These are phyloP conservation scores for Tetradesmus obliquus DNA, from an alignment of 139 green algal genomes.

Conservation along the genomic window DNA sequence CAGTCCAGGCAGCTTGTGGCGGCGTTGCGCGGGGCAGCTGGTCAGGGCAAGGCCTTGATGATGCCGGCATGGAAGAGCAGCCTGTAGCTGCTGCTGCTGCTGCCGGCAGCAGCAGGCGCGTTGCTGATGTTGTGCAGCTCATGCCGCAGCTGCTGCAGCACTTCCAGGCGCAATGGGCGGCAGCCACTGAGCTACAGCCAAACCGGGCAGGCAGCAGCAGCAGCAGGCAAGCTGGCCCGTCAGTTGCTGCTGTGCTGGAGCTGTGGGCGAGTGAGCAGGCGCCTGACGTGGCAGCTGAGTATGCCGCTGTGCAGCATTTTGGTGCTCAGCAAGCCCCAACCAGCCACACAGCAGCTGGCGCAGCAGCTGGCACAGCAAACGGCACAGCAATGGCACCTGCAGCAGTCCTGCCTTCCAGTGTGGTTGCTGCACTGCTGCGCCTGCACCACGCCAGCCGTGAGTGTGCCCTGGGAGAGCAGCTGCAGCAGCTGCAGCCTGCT, in stretches of 20 bases:
- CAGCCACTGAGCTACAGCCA: background rate
- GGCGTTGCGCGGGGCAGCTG: background rate
- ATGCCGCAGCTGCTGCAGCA: background rate
- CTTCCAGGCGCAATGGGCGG: background rate
- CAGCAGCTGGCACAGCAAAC: background rate
- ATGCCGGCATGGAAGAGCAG: background rate
- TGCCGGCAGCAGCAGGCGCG: background rate
- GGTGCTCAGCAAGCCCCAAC: background rate
- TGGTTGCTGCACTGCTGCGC: background rate
- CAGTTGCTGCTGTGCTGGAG: background rate
- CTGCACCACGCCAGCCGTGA: background rate
- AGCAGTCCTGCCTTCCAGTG: background rate
- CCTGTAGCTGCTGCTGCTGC: background rate
- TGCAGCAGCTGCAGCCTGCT: background rate
- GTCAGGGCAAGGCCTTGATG: background rate
- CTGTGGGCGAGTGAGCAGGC: background rate
- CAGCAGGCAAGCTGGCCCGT: background rate
- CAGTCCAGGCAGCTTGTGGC: background rate
- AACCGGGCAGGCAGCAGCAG: background rate
- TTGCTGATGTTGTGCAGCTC: background rate
- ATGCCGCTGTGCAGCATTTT: background rate
- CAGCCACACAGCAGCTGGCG: background rate
- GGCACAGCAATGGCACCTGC: too few relatives aligned
- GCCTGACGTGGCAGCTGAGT: background rate
- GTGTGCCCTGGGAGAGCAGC: background rate